phyloP scores from a whole-genome alignment of 2,329 filamentous ascomycete genomes.

The Elsinoe australis region DNA sequence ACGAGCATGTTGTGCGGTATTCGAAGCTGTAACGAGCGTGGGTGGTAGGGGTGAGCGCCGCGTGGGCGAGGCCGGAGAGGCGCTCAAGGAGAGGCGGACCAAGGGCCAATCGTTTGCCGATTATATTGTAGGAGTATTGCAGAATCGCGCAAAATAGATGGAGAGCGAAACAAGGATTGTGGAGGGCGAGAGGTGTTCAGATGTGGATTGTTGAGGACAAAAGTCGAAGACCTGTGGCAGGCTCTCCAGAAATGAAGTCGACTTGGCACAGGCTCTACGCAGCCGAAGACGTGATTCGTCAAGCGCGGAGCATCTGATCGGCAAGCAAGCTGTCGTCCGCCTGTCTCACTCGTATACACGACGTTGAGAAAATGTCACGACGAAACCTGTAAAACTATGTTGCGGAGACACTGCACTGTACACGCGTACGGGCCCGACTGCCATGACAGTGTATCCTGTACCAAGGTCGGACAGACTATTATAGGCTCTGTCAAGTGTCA shows the following conservation, averaged over 20 bases:
- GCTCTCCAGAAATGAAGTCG: constrained; percentile 14
- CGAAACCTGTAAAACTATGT: constrained; percentile 8
- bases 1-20: constrained; percentile 60
- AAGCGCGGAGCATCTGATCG: neutral
- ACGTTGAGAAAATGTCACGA: constrained; percentile 14
- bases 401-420: no score
- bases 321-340: neutral
- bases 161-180: no score
- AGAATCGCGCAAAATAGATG: no score
- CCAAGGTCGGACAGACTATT: no score
- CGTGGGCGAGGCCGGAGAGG: constrained; percentile 8
- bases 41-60: constrained; percentile 12
- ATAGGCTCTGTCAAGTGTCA: no score
- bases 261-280: neutral
- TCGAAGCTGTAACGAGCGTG: constrained; percentile 5
- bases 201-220: constrained; percentile 11
- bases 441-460: no score
- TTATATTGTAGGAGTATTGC: no score
- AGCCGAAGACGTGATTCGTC: neutral
- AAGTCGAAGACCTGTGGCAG: constrained; percentile 10
- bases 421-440: no score
- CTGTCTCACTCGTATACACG: constrained; percentile 15
- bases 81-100: neutral
- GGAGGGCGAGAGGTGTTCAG: neutral
- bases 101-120: constrained; percentile 1